Conservation (phyloP, 176 grass and related monocot genomes). For the Cenchrus purpureus region DNA sequence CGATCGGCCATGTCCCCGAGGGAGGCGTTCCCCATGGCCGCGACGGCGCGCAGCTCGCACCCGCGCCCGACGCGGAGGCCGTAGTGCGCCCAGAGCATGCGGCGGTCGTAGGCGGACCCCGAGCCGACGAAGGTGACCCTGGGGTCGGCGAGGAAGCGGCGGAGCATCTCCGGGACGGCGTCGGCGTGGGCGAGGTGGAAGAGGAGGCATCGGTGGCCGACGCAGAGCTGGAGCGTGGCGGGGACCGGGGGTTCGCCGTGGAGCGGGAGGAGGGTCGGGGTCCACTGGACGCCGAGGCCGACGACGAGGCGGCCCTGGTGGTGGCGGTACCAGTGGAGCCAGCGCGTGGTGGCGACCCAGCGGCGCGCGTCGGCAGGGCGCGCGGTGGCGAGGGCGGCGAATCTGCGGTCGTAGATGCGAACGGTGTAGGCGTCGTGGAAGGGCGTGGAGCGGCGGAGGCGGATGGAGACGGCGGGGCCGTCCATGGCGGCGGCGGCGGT, state of each 20-base stretch:
- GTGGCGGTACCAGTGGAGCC: conserved; percentile 2
- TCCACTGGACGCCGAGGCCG: conserved; percentile 55
- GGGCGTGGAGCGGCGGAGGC: conserved; percentile 25
- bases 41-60: not conserved
- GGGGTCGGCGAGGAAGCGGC: conserved; percentile 40
- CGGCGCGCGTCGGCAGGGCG: conserved; percentile 17
- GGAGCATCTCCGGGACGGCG: not conserved
- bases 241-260: not conserved
- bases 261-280: not conserved
- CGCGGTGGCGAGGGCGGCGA: conserved; percentile 33
- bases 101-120: not conserved
- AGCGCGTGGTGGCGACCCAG: conserved; percentile 40
- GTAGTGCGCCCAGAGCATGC: conserved; percentile 35
- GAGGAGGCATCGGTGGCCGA: conserved; percentile 44
- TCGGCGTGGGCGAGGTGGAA: conserved; percentile 42
- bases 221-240: conserved; percentile 55
- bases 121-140: conserved; percentile 49
- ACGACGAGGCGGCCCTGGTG: conserved; percentile 20
- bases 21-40: conserved; percentile 48
- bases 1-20: conserved; percentile 37
- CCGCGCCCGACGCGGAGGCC: conserved; percentile 3
- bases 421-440: conserved; percentile 41
- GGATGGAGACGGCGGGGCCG: conserved; percentile 16
- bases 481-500: conserved; percentile 32
- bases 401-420: not conserved